Percentiles rank a stretch among this genome's conserved stretches.
phyloP scores from a whole-genome alignment of 2,329 filamentous ascomycete species.

The Aspergillus aculeatinus region DNA sequence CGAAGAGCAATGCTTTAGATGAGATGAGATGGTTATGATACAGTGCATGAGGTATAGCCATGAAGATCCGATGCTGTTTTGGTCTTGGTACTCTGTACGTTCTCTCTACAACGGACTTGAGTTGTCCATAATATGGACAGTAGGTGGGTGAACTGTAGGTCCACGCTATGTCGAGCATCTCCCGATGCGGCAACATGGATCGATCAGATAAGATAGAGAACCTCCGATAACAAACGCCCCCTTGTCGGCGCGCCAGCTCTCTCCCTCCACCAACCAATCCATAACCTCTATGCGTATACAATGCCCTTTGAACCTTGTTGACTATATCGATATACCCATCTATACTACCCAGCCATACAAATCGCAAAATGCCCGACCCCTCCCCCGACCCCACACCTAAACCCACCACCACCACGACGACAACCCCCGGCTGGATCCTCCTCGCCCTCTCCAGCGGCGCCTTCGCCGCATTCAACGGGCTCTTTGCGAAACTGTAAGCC shows the following conservation, averaged over 20 bases:
- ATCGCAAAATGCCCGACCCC: neutral
- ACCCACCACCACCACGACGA: constrained; percentile 12
- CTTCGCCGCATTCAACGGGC: constrained; percentile 63
- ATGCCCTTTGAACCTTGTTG: neutral
- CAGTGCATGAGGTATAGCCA: too few species aligned
- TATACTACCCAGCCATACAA: too few species aligned
- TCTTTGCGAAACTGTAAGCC: constrained; percentile 64
- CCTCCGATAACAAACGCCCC: neutral
- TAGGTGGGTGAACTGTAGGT: too few species aligned
- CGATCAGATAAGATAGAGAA: constrained; percentile 7
- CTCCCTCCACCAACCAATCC: neutral
- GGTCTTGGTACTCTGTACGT: too few species aligned
- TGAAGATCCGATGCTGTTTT: too few species aligned
- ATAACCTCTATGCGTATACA: neutral
- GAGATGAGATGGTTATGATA: too few species aligned
- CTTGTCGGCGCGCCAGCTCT: neutral
- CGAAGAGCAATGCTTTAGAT: neutral
- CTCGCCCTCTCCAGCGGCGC: constrained; percentile 61
- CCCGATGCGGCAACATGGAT: neutral
- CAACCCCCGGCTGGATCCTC: constrained; percentile 47
- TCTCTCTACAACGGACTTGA: too few species aligned
- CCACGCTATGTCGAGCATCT: too few species aligned
- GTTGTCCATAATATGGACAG: too few species aligned
- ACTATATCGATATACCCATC: neutral
- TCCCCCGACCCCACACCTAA: neutral